Conservation (phyloP, 2,329 filamentous ascomycete species). For the Cordyceps javanica region DNA sequence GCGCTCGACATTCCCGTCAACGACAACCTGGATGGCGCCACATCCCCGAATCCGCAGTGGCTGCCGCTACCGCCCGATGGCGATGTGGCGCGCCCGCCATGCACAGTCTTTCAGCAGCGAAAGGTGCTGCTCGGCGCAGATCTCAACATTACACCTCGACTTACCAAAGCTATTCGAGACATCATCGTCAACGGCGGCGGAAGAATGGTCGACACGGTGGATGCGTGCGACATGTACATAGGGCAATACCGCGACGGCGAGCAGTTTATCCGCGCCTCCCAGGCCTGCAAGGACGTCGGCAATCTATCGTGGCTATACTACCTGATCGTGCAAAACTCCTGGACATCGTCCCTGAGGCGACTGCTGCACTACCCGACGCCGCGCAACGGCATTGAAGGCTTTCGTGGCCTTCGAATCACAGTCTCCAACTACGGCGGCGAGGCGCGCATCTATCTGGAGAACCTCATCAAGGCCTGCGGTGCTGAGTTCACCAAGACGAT, state of each 20-base stretch:
- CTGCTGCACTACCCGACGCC: slow-evolving; percentile 88
- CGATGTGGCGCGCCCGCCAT: slow-evolving; percentile 40
- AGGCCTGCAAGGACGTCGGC: slow-evolving; percentile 74
- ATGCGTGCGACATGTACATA: slow-evolving; percentile 74
- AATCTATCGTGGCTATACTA: slow-evolving; percentile 93
- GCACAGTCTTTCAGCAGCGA: slow-evolving; percentile 71
- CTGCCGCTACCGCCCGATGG: slow-evolving; percentile 36
- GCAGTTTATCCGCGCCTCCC: slow-evolving; percentile 71
- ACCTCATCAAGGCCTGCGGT: slow-evolving; percentile 76
- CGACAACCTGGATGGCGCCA: slow-evolving; percentile 61
- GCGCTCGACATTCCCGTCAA: slow-evolving; percentile 51
- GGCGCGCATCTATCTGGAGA: slow-evolving; percentile 87
- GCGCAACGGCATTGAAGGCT: slow-evolving; percentile 69
- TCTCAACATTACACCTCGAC: slow-evolving; percentile 60
- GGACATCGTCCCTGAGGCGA: slow-evolving; percentile 77
- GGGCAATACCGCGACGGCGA: slow-evolving; percentile 80
- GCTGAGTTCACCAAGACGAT: slow-evolving; percentile 92
- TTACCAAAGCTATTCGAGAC: slow-evolving; percentile 60
- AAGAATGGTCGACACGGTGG: slow-evolving; percentile 55
- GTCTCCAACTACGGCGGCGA: slow-evolving; percentile 96
- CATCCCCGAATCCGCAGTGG: slow-evolving; percentile 41
- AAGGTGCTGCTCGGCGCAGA: slow-evolving; percentile 73
- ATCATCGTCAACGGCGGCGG: slow-evolving; percentile 71
- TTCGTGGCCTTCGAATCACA: slow-evolving; percentile 71
- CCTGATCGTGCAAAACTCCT: slow-evolving; percentile 80